Conservation (phyloP, 495 filamentous ascomycete species). For the Xylaria grammica region DNA sequence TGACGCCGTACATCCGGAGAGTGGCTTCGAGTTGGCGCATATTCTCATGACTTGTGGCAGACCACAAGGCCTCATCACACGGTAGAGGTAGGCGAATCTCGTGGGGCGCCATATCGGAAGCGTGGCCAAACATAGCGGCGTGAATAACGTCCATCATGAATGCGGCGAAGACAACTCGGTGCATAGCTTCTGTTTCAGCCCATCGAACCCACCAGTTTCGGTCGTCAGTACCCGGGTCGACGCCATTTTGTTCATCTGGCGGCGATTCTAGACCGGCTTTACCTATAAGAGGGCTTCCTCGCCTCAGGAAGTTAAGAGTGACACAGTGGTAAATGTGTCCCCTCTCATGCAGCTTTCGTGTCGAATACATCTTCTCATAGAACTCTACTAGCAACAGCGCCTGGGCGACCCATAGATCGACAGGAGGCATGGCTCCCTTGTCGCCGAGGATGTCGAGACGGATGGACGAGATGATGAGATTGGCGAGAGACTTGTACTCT, state of each 20-base stretch:
- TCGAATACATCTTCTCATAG: slow-evolving; percentile 96
- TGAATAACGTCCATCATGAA: slow-evolving; percentile 95
- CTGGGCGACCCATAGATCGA: slow-evolving; percentile 94
- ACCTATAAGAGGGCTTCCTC: slow-evolving; percentile 90
- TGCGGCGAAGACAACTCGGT: slow-evolving; percentile 89
- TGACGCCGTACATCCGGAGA: slow-evolving; percentile 82
- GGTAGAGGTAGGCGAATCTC: slow-evolving; percentile 93
- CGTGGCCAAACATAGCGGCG: slow-evolving; percentile 97
- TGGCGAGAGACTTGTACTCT: slow-evolving; percentile 75
- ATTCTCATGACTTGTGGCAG: slow-evolving; percentile 82
- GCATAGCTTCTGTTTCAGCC: slow-evolving; percentile 92
- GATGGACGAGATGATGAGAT: slow-evolving; percentile 82
- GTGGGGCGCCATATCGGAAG: slow-evolving; percentile 93
- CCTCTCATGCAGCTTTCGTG: slow-evolving; percentile 85
- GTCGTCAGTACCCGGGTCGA: slow-evolving; percentile 54
- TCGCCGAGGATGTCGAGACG: slow-evolving; percentile 88
- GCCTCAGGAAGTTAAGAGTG: slow-evolving; percentile 87
- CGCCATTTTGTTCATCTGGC: slow-evolving; percentile 70
- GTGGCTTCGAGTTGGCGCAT: slow-evolving; percentile 84
- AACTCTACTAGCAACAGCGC: slow-evolving; percentile 86
- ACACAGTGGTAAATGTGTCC: slow-evolving; percentile 97
- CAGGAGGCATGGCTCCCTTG: slow-evolving; percentile 84
- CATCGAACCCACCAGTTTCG: slow-evolving; percentile 95
- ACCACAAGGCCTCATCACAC: slow-evolving; percentile 94
- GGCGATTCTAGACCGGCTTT: slow-evolving; percentile 88